Percentiles rank a stretch among this genome's conserved stretches.
Conservation (phyloP, 1,139 yeast genomes). For the Wickerhamiella infanticola region DNA sequence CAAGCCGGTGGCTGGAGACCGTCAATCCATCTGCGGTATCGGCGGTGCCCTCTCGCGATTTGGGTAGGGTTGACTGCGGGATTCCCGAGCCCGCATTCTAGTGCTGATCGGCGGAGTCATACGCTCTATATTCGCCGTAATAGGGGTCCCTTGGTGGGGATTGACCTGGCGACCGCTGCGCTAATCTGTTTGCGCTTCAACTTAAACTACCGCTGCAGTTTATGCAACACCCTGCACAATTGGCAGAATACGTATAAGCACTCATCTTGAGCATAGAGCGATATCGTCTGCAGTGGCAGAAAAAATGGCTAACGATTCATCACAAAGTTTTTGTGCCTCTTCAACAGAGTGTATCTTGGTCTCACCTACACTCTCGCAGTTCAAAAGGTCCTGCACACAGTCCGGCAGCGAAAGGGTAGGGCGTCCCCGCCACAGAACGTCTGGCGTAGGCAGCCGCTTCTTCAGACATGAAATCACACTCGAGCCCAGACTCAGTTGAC, state of each 20-base stretch:
- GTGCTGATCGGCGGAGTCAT: constrained; percentile 1
- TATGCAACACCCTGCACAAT: no score
- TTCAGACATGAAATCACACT: neutral
- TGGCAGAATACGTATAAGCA: no score
- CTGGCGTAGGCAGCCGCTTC: neutral
- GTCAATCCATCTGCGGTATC: constrained; percentile 9
- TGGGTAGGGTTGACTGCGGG: constrained; percentile 8
- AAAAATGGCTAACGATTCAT: neutral
- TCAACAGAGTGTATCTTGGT: neutral
- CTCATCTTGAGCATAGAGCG: no score
- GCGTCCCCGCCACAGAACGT: neutral
- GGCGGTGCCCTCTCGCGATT: constrained; percentile 16
- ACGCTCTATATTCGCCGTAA: constrained; percentile 2
- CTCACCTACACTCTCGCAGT: neutral
- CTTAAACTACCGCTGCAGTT: constrained; percentile 4
- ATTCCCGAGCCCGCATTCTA: constrained; percentile 3
- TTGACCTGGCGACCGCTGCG: constrained; percentile 2
- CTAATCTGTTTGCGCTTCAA: constrained; percentile 4
- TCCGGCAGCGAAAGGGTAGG: neutral
- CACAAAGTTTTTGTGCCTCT: neutral
- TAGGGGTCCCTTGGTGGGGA: constrained; percentile 1
- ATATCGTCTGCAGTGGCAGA: neutral
- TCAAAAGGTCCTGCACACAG: neutral
- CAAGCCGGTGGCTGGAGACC: constrained; percentile 1
- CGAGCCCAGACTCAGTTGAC: neutral